These are phyloP conservation scores for Ophiostoma perfectum DNA, from an alignment of 2,329 filamentous ascomycete species.

Conservation along the genomic window DNA sequence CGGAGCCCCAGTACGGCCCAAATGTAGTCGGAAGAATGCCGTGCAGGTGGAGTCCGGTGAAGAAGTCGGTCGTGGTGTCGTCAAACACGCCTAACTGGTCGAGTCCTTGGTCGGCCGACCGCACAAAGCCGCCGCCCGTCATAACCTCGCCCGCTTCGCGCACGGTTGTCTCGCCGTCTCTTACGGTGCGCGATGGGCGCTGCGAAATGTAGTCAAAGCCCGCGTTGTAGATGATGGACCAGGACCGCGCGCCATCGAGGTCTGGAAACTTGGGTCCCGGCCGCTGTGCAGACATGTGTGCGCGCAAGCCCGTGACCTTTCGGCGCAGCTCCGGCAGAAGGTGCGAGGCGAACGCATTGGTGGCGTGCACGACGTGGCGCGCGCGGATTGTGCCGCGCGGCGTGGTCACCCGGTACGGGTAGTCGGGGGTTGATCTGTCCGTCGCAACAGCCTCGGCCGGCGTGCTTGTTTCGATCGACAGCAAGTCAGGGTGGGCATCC, in stretches of 20 bases:
- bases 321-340: constrained; percentile 46
- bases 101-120: constrained; percentile 39
- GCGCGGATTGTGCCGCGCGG: constrained; percentile 41
- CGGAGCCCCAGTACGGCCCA: constrained; percentile 35
- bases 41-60: constrained; percentile 37
- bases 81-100: constrained; percentile 45
- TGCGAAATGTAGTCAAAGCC: constrained; percentile 52
- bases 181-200: constrained; percentile 32
- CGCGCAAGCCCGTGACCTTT: constrained; percentile 42
- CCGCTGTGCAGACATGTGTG: constrained; percentile 47
- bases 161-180: constrained; percentile 22
- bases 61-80: constrained; percentile 40
- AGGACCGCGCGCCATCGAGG: constrained; percentile 39
- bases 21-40: constrained; percentile 43
- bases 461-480: constrained; percentile 40
- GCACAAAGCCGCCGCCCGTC: constrained; percentile 49
- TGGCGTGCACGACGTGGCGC: constrained; percentile 52
- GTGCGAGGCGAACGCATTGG: constrained; percentile 49
- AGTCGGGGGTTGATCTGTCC: not conserved
- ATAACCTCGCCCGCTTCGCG: constrained; percentile 43
- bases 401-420: constrained; percentile 43
- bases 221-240: constrained; percentile 44
- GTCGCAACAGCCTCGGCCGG: constrained; percentile 32
- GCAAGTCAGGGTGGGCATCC: constrained; percentile 30
- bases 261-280: constrained; percentile 36